Conservation (phyloP, 2,329 filamentous ascomycete species). For the Colletotrichum endophyticum region DNA sequence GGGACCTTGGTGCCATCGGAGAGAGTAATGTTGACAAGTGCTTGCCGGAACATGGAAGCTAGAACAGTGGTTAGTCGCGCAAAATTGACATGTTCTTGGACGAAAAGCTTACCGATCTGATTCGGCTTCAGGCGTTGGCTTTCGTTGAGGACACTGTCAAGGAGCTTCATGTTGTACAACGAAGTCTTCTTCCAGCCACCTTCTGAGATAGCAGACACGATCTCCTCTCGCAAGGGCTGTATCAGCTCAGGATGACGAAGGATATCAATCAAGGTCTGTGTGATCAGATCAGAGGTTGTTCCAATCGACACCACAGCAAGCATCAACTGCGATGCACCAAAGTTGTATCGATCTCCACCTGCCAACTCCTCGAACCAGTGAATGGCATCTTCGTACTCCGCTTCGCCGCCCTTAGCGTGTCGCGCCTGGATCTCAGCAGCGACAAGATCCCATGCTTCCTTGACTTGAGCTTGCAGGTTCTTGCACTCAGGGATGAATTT, state of each 20-base stretch:
- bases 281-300: not conserved
- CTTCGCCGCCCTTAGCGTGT: not conserved
- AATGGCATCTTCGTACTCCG: not conserved
- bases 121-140: conserved; percentile 25
- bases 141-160: conserved; percentile 29
- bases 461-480: not conserved
- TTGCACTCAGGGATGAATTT: not conserved
- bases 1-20: conserved; percentile 20
- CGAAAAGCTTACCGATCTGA: not conserved
- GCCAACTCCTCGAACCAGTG: not conserved
- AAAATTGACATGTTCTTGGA: not conserved
- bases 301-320: not conserved
- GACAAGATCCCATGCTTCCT: not conserved
- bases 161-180: conserved; percentile 11
- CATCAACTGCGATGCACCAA: not conserved
- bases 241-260: not conserved
- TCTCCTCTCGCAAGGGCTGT: not conserved
- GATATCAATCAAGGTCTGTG: not conserved
- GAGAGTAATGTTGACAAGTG: conserved; percentile 9
- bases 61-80: not conserved
- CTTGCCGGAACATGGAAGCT: not conserved
- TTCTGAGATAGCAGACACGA: not conserved
- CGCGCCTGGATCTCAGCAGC: not conserved
- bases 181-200: not conserved
- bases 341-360: not conserved